These are phyloP conservation scores for Claviceps sp. DNA, from an alignment of 2,329 filamentous ascomycete genomes.

Conservation along the genomic window DNA sequence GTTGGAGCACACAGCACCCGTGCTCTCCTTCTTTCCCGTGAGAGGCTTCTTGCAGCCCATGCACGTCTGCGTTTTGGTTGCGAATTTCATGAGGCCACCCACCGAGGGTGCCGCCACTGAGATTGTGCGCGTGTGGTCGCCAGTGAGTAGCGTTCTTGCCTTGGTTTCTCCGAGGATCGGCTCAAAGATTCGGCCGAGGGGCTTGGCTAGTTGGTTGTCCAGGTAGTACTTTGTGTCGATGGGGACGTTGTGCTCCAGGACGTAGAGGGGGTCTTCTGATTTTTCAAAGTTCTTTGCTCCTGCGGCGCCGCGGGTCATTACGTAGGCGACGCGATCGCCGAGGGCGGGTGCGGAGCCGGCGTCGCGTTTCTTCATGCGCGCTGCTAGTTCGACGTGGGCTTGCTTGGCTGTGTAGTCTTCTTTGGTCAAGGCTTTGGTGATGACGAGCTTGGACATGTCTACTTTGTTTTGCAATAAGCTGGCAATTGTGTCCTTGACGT, in stretches of 20 bases:
- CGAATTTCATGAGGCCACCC: constrained; percentile 94
- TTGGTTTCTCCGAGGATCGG: constrained; percentile 92
- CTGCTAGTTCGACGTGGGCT: constrained; percentile 1
- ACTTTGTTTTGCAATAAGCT: constrained; percentile 94
- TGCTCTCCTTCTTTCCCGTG: constrained; percentile 61
- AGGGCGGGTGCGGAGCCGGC: constrained; percentile 84
- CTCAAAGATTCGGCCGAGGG: constrained; percentile 89
- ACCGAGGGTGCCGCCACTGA: constrained; percentile 82
- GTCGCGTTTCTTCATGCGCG: constrained; percentile 64
- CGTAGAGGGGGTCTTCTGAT: constrained; percentile 92
- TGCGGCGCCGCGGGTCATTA: constrained; percentile 84
- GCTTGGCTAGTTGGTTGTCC: constrained; percentile 95
- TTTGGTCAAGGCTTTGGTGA: constrained; percentile 93
- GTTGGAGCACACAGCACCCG: constrained; percentile 77
- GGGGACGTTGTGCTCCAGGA: constrained; percentile 92
- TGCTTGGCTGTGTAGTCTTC: constrained; percentile 69
- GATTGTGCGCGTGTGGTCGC: constrained; percentile 90
- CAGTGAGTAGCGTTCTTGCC: constrained; percentile 71
- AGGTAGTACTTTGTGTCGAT: constrained; percentile 98
- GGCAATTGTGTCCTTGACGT: constrained; percentile 91
- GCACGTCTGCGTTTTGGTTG: constrained; percentile 94
- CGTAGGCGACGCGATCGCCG: constrained; percentile 93
- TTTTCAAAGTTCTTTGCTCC: constrained; percentile 94
- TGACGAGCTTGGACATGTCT: constrained; percentile 98
- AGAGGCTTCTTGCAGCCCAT: constrained; percentile 99